Conservation (phyloP, 768 basidiomycete genomes). For the Suillus brevipes region DNA sequence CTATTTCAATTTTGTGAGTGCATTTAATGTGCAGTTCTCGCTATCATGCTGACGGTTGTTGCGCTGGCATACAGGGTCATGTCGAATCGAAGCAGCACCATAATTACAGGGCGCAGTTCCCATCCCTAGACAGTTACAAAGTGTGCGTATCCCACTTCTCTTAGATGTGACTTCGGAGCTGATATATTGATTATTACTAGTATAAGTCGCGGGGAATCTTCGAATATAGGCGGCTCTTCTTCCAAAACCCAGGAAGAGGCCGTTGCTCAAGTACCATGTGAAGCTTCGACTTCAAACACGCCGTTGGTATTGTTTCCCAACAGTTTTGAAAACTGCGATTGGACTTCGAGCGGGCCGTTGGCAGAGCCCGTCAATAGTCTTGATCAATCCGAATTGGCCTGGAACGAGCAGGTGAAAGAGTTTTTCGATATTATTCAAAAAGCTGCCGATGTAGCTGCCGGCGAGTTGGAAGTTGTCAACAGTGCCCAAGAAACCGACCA, state of each 20-base stretch:
- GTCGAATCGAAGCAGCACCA: neutral
- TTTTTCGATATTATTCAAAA: too few species aligned
- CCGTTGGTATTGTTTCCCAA: neutral
- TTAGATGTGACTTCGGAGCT: too few species aligned
- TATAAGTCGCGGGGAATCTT: neutral
- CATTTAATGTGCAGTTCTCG: neutral
- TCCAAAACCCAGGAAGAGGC: neutral
- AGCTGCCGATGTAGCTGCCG: too few species aligned
- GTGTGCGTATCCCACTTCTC: neutral
- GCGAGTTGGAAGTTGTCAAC: too few species aligned
- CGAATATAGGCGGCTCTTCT: neutral
- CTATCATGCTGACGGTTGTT: neutral
- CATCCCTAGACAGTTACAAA: neutral
- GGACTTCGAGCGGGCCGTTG: too few species aligned
- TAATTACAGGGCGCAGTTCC: too few species aligned
- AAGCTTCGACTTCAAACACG: neutral
- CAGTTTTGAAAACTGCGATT: neutral
- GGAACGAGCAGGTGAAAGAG: neutral
- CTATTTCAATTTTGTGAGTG: neutral
- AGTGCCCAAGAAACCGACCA: too few species aligned
- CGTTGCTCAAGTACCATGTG: neutral
- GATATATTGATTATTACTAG: neutral
- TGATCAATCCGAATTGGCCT: too few species aligned
- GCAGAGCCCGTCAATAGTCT: too few species aligned
- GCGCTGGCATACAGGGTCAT: too few species aligned